Conservation (phyloP, 2,329 filamentous ascomycete species). For the Chaetomium strumarium region DNA sequence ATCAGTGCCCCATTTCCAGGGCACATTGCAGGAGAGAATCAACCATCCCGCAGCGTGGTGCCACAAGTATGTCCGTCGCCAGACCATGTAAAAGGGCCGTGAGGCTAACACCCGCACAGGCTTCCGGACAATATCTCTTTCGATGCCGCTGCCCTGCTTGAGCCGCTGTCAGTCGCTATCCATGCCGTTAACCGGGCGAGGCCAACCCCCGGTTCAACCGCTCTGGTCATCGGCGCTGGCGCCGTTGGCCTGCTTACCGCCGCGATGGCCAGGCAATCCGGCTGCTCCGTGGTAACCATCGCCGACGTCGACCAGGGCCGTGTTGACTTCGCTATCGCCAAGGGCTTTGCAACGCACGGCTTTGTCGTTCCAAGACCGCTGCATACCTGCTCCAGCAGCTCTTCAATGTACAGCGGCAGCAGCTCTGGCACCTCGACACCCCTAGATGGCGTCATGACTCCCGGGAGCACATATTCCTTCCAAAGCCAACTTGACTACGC, state of each 20-base stretch:
- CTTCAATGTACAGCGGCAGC: constrained; percentile 34
- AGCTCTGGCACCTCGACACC: constrained; percentile 47
- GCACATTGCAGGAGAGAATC: constrained; percentile 56
- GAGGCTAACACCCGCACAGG: constrained; percentile 31
- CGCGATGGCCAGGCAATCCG: constrained; percentile 55
- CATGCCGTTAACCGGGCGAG: constrained; percentile 54
- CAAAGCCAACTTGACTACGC: constrained; percentile 47
- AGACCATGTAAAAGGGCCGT: not conserved
- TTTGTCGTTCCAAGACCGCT: constrained; percentile 45
- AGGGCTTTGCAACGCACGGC: constrained; percentile 55
- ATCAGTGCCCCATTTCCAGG: constrained; percentile 57
- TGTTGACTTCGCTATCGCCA: constrained; percentile 52
- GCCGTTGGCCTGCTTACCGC: constrained; percentile 58
- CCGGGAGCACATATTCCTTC: constrained; percentile 40
- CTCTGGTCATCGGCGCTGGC: constrained; percentile 60
- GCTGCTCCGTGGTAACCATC: constrained; percentile 54
- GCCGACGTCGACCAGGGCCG: constrained; percentile 56
- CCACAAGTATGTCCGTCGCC: constrained; percentile 44
- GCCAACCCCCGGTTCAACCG: constrained; percentile 47
- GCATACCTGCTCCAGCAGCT: constrained; percentile 39
- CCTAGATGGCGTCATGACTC: constrained; percentile 37
- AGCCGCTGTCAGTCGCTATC: constrained; percentile 57
- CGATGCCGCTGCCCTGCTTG: constrained; percentile 54
- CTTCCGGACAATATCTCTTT: constrained; percentile 55
- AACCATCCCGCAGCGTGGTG: constrained; percentile 59